Conservation (phyloP, 2,329 filamentous ascomycete genomes). For the Aspergillus fructus region DNA sequence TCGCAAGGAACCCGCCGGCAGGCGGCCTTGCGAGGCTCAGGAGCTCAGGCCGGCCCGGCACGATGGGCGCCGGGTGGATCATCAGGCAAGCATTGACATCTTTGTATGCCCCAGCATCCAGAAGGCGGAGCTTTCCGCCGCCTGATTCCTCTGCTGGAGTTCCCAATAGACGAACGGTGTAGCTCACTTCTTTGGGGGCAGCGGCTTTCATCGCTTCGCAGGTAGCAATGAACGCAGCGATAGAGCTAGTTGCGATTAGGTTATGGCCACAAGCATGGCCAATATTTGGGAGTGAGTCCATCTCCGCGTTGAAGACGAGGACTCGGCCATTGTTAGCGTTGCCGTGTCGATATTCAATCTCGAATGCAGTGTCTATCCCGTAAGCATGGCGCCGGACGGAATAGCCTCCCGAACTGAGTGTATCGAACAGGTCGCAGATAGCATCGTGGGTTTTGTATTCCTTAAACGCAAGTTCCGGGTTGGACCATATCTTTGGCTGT, state of each 20-base stretch:
- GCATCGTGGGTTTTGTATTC: conserved; percentile 53
- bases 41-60: conserved; percentile 21
- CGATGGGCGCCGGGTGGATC: conserved; percentile 36
- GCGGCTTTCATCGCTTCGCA: conserved; percentile 29
- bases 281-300: conserved; percentile 40
- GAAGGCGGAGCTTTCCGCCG: conserved; percentile 39
- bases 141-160: conserved; percentile 37
- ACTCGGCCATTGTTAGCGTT: conserved; percentile 21
- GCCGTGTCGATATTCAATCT: conserved; percentile 37
- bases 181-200: conserved; percentile 17
- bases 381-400: conserved; percentile 47
- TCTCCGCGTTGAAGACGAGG: conserved; percentile 36
- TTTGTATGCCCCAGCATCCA: conserved; percentile 43
- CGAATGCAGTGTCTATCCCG: conserved; percentile 51
- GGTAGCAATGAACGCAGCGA: conserved; percentile 36
- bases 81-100: conserved; percentile 41
- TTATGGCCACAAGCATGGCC: conserved; percentile 40
- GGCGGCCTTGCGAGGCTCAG: conserved; percentile 23
- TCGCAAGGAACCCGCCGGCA: conserved; percentile 29
- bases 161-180: conserved; percentile 34
- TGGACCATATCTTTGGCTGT: conserved; percentile 36
- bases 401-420: conserved; percentile 38
- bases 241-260: conserved; percentile 31
- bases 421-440: conserved; percentile 42
- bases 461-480: conserved; percentile 53